Evolutionary conservation across 2,329 filamentous ascomycete genomes (phyloP).

Genomic region (Chalara sp.): DNA sequence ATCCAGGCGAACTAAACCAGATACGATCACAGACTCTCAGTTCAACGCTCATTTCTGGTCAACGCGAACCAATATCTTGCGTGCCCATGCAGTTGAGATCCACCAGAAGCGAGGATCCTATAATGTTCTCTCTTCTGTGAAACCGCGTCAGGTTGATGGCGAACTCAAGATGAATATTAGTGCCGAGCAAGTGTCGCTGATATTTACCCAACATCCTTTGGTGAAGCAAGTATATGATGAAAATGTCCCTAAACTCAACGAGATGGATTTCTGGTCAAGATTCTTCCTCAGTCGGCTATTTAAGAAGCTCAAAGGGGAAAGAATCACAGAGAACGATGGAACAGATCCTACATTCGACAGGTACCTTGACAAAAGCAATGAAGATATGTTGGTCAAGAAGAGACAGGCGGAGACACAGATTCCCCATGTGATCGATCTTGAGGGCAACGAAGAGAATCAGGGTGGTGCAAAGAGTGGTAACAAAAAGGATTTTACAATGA

Average conservation of each 20-base stretch:
- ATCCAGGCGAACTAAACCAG: conserved; percentile 74
- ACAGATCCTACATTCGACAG: conserved; percentile 77
- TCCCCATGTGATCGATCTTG: conserved; percentile 84
- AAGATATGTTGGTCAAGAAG: conserved; percentile 40
- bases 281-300: conserved; percentile 90
- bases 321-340: conserved; percentile 69
- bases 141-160: conserved; percentile 68
- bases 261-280: conserved; percentile 82
- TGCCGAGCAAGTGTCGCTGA: conserved; percentile 86
- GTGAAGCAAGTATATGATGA: conserved; percentile 90
- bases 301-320: conserved; percentile 87
- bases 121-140: conserved; percentile 88
- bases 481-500: conserved; percentile 83
- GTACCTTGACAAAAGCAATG: conserved; percentile 71
- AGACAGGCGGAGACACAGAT: conserved; percentile 58
- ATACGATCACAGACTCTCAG: conserved; percentile 69
- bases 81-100: conserved; percentile 83
- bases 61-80: conserved; percentile 74
- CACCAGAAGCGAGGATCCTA: conserved; percentile 84
- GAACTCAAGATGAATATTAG: conserved; percentile 76
- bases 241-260: conserved; percentile 74
- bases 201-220: conserved; percentile 88
- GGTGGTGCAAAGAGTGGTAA: conserved; percentile 79
- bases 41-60: conserved; percentile 96
- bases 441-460: conserved; percentile 92